Evolutionary conservation across 2,329 filamentous ascomycete genomes (phyloP), one percentile per base, ranked within the genome.

Genomic region (Albophoma yamanashiensis): DNA sequence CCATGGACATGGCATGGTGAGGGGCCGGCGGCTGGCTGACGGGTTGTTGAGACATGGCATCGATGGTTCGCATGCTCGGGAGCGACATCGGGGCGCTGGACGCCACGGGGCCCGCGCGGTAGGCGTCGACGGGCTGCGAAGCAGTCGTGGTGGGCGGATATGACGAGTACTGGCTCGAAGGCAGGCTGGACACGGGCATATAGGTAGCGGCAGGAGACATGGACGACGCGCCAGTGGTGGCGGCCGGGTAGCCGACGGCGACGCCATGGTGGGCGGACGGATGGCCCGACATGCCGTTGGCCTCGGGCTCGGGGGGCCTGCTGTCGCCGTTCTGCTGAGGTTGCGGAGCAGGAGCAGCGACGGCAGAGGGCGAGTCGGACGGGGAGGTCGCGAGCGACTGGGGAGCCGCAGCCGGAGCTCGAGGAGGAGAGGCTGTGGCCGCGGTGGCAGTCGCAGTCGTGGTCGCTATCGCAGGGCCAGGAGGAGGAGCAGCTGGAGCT

Each of bases 41-140:
- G 40, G 57, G 60, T 57, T 66, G 65, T 53, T 72, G 71, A 31
- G 67, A 63, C 58, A 72, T 67, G 50, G 68, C 63, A 60, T 76
- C 74, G 60, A 76, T 73, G 11, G 73, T 76, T 40, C 74, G 71
- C 74, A 76, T 76, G 63, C 74, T 76, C 12, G 74, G 74, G 25
- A 76, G 65, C 52, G 73, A 68, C 69, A 74, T 71, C 39, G 68
- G 60, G 57, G 55, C 59, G 36, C 66, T 69, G 60, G 67, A 67
- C 50, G 66, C 65, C 36, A 70, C 65, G 9, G 70, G 63, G 61
- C 64, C 69, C 12, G 66, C 63, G 60, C 71, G 68, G 55, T 72
- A 73, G 58, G 65, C 62, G 40, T 73, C 72, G 50, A 61, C 56
- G 40, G 67, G 60, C 56, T 70, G 69, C 22, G 63, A 56, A n/a